These are phyloP conservation scores for Penicillium robsamsonii DNA, from an alignment of 495 filamentous ascomycete genomes.

Conservation along the genomic window DNA sequence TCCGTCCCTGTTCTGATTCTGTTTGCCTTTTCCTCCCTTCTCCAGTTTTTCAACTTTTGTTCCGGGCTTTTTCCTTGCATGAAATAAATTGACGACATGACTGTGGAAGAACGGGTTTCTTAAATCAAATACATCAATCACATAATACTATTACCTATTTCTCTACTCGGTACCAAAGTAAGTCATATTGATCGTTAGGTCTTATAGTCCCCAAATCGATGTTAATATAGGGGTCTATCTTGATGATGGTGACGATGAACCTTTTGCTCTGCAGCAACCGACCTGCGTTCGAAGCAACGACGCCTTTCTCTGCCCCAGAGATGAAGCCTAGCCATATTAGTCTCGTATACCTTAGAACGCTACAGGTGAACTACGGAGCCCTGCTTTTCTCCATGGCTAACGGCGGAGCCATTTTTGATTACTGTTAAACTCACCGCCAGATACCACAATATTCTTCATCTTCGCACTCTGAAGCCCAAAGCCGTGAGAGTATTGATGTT, in stretches of 20 bases:
- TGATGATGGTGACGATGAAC: constrained; percentile 57
- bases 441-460: constrained; percentile 5
- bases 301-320: constrained; percentile 74
- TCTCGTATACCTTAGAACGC: background rate
- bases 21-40: constrained; percentile 3
- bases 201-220: constrained; percentile 73
- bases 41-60: background rate
- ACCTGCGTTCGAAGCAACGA: constrained; percentile 60
- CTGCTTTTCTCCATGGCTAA: background rate
- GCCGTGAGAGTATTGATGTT: background rate
- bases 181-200: background rate
- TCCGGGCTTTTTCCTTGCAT: constrained; percentile 19
- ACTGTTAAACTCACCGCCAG: background rate
- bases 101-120: background rate
- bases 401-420: background rate
- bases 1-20: constrained; percentile 1
- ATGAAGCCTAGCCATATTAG: constrained; percentile 56
- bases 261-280: constrained; percentile 77
- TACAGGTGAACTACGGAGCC: background rate
- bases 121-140: background rate
- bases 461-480: background rate
- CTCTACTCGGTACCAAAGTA: background rate
- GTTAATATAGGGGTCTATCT: constrained; percentile 56
- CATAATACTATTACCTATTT: background rate
- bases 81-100: constrained; percentile 4